Evolutionary conservation across 2,329 filamentous ascomycete species (phyloP), one percentile per base, ranked within the genome.

Genomic region (Tolypocladium ophioglossoides): DNA sequence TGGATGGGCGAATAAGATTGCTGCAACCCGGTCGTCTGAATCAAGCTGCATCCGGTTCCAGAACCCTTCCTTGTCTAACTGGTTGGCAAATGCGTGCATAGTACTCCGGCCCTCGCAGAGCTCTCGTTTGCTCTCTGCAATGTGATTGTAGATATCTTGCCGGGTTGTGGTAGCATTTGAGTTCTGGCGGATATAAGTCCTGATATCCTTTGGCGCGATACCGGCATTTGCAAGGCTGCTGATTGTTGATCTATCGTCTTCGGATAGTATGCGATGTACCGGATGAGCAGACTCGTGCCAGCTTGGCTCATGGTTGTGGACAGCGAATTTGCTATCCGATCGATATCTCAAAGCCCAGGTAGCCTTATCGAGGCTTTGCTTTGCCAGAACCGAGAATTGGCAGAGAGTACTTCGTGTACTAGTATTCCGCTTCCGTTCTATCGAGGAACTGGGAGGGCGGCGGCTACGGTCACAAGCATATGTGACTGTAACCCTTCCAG

Each of bases 101-200:
- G 27, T 56, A 38, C 53, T 63, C 51, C 62, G 50, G 16, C 59
- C 57, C 41, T 59, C 47, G n/a, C 14, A 27, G 4, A 57, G n/a
- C 11, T 56, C 53, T 52, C 50, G 47, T 50, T 54, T 57, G 20
- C 20, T 44, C 9, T 60, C 32, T 24, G 52, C 52, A 58, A 63
- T 62, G 5, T 49, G 44, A 44, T 63, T 63, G 40, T 61, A 63
- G 20, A 64, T 58, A 60, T 63, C 57, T 55, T 60, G 47, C 49
- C 62, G 47, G 30, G 56, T 61, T 46, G 52, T 51, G 27, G 59
- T 14, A 3, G 54, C 53, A 32, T 57, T 52, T n/a, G 38, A 47
- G 32, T 59, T 24, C 22, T 57, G 24, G 16, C 44, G 46, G n/a
- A 59, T 20, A 54, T 60, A 59, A 10, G 54, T 57, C 27, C 39